A percentile compares a stretch with the other conserved stretches of the same genome.
Conservation (phyloP, 352 stramenopile genomes). For the Peronospora destructor region DNA sequence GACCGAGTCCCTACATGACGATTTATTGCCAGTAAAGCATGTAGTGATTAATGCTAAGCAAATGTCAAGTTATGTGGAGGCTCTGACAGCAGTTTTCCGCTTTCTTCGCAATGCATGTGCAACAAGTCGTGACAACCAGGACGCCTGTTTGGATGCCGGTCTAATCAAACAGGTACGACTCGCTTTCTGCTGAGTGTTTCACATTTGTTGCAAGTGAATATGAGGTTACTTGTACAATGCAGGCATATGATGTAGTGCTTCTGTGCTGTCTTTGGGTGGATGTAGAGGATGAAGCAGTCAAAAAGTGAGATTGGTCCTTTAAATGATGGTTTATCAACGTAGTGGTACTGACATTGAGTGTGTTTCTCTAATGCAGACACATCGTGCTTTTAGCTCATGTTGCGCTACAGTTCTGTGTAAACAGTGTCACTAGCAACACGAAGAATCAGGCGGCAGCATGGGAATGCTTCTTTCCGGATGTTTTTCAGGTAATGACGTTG, state of each 20-base stretch:
- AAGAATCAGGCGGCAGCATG: conserved; percentile 48
- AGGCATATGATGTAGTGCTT: conserved; percentile 40
- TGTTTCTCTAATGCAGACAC: conserved; percentile 20
- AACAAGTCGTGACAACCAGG: conserved; percentile 41
- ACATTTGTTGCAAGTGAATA: too few relatives aligned
- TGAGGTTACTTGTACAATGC: not conserved
- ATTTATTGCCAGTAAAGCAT: conserved; percentile 27
- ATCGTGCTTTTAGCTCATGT: conserved; percentile 57
- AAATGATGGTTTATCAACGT: not conserved
- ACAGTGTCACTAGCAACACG: conserved; percentile 41
- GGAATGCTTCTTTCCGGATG: conserved; percentile 58
- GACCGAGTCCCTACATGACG: conserved; percentile 20
- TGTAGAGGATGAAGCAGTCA: conserved; percentile 46
- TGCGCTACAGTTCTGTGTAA: conserved; percentile 69
- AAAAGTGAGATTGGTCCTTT: conserved; percentile 18
- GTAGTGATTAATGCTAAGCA: conserved; percentile 19
- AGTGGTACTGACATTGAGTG: conserved; percentile 2
- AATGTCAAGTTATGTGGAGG: conserved; percentile 10
- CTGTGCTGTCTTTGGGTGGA: conserved; percentile 50
- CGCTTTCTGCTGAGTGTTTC: not conserved
- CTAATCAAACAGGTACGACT: conserved; percentile 16
- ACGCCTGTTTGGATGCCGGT: conserved; percentile 26
- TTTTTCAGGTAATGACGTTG: conserved; percentile 45
- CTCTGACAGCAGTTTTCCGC: conserved; percentile 43
- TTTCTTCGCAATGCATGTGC: conserved; percentile 73